Conservation (phyloP, 2,329 filamentous ascomycete species). For the Geosmithia morbida region DNA sequence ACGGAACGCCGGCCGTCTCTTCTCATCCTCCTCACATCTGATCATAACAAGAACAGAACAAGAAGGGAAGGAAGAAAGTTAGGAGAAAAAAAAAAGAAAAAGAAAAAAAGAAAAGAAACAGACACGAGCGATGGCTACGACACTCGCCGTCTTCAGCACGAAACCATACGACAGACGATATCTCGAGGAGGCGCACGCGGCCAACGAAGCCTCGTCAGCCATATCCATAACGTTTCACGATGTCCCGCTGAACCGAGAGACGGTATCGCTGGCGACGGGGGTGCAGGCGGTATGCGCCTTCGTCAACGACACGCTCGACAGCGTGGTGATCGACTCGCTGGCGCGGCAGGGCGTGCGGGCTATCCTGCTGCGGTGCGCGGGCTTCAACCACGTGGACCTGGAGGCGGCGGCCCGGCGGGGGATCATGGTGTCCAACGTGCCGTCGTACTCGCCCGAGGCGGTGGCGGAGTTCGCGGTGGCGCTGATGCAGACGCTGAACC, state of each 20-base stretch:
- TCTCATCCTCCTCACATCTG: neutral
- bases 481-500: slow-evolving; percentile 51
- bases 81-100: too few species aligned
- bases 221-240: slow-evolving; percentile 42
- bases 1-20: neutral
- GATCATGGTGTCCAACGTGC: slow-evolving; percentile 51
- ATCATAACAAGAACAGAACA: too few species aligned
- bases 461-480: slow-evolving; percentile 59
- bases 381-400: slow-evolving; percentile 55
- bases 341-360: slow-evolving; percentile 34
- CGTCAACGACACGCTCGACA: slow-evolving; percentile 47
- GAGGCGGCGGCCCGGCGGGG: slow-evolving; percentile 34
- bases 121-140: slow-evolving; percentile 21
- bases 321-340: slow-evolving; percentile 34
- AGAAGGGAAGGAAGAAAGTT: too few species aligned
- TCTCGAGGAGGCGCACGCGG: slow-evolving; percentile 26
- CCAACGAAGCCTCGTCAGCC: slow-evolving; percentile 13
- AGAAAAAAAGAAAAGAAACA: neutral
- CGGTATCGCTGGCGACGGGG: slow-evolving; percentile 32
- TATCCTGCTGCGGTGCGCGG: slow-evolving; percentile 52
- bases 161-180: slow-evolving; percentile 48
- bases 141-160: slow-evolving; percentile 48
- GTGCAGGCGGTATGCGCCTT: slow-evolving; percentile 50
- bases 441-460: slow-evolving; percentile 53
- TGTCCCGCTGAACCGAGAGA: slow-evolving; percentile 39